These are phyloP conservation scores for Nemania sp. DNA, from an alignment of 2,329 filamentous ascomycete species.

Conservation along the genomic window DNA sequence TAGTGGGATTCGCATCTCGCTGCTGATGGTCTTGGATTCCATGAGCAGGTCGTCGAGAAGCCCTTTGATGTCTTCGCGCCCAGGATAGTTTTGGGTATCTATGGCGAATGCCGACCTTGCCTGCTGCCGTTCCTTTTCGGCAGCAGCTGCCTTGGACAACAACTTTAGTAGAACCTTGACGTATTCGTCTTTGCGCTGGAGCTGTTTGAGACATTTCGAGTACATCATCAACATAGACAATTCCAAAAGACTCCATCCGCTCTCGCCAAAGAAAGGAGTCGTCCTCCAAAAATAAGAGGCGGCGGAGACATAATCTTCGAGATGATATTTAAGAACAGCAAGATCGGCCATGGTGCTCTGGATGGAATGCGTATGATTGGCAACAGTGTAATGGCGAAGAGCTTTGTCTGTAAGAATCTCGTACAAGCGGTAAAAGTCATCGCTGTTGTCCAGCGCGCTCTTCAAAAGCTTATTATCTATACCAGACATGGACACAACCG, in stretches of 20 bases:
- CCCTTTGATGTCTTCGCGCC: slow-evolving; percentile 48
- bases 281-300: slow-evolving; percentile 78
- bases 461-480: slow-evolving; percentile 61
- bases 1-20: slow-evolving; percentile 69
- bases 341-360: slow-evolving; percentile 82
- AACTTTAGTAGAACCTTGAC: slow-evolving; percentile 75
- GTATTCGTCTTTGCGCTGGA: slow-evolving; percentile 78
- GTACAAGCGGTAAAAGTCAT: slow-evolving; percentile 68
- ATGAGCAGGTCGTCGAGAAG: slow-evolving; percentile 53
- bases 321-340: slow-evolving; percentile 78
- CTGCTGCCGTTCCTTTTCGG: slow-evolving; percentile 53
- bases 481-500: slow-evolving; percentile 45
- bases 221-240: slow-evolving; percentile 86
- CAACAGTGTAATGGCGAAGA: slow-evolving; percentile 79
- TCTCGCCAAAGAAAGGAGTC: slow-evolving; percentile 76
- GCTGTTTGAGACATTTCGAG: slow-evolving; percentile 75
- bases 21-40: slow-evolving; percentile 48
- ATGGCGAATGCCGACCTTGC: slow-evolving; percentile 43
- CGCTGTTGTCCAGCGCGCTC: slow-evolving; percentile 62
- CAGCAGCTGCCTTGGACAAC: slow-evolving; percentile 65
- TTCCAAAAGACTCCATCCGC: slow-evolving; percentile 79
- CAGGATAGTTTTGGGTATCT: slow-evolving; percentile 43
- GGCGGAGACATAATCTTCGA: slow-evolving; percentile 73
- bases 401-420: slow-evolving; percentile 83
- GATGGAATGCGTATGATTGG: slow-evolving; percentile 75